Evolutionary conservation across 1,139 yeast species (phyloP), one percentile per base, ranked within the genome.

Genomic region (Suhomyces wounanorum): DNA sequence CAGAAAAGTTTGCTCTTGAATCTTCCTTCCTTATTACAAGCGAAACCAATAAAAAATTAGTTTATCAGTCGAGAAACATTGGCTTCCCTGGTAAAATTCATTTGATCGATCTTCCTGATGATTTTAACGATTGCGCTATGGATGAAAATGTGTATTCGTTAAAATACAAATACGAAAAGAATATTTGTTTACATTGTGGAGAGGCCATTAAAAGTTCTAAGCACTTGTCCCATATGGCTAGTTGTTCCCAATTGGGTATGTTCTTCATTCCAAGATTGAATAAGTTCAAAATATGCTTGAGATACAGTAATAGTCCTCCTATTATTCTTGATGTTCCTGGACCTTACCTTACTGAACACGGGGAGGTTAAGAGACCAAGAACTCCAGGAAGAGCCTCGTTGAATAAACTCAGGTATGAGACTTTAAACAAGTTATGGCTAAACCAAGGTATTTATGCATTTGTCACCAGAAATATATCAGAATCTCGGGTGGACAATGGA

Each of bases 291-390:
- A 59, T 81, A n/a, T 62, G 66, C 48, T 62, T 56, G 23, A 26
- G 46, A 23, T 47, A 75, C 17, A 64, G 67, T 1, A 48, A 45
- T 10, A 51, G 64, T 55, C 76, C 65, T 40, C 76, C 65, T 40
- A 66, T 62, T 4, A 65, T 64, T 42, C 55, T 69, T 2, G 64
- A 67, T 33, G 67, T 81, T 23, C 75, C 79, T 14, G 87, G 89
- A 0, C 94, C 94, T 1, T 87, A 86, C 60, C 69, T 87, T 61
- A 85, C 89, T 45, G 72, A 75, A 6, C 90, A 86, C 63, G 95
- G 95, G 28, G 94, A 87, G 63, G 79, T 85, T 10, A 86, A 87
- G 44, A 70, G 75, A 9, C 73, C 82, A 8, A 70, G 75, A 55
- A 73, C 77, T 13, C 79, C 81, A 10, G 84, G 84, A 26, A 83